Evolutionary conservation across 371 early-diverging fungal species (phyloP), one percentile per base, ranked within the genome.

Genomic region (Lichtheimia ornata): DNA sequence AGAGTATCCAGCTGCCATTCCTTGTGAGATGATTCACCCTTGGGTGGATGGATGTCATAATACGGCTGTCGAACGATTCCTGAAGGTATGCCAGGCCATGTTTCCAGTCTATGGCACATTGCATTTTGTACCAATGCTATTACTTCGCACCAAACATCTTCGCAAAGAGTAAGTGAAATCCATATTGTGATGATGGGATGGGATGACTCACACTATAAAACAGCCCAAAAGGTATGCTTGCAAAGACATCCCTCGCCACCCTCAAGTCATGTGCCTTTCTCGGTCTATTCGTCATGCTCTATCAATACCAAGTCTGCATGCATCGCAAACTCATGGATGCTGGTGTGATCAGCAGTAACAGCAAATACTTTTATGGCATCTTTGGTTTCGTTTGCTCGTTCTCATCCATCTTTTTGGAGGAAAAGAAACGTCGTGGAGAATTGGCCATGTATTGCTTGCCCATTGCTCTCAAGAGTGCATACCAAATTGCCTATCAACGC

Each of bases 21-120:
- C 77, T 30, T 81, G 90, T 58, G 87, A 81, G 50, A 62, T 70
- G 2, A 54, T 89, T 43, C 91, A 91, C 71, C 88, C 91, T 5
- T 77, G 78, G 74, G 50, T 79, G 18, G 83, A 86, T 55, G 74
- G 77, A 1, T 91, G 91, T 58, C 54, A 70, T 18, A 55, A 59
- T 28, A 76, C 72, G 7, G 79, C 75, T 18, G 20, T 82, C 6
- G 81, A 82, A 50, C 71, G 79, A 47, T 84, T 88, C 50, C 44
- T 67, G 5, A 73, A 80, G 17, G 88, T 88, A 4, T 79, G 83
- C 35, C 79, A 79, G 55, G 73, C 63, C 22, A 85, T 87, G 64
- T 53, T 83, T 51, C 86, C 91, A 18, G 86, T 91, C 9, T 90
- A 91, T 59, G 84, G 86, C n/a, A 80, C 88, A 7, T 73, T 91